Percentiles rank a stretch among this genome's conserved stretches.
These are phyloP conservation scores for Terfezia boudieri DNA, from an alignment of 495 filamentous ascomycete genomes.

Conservation along the genomic window DNA sequence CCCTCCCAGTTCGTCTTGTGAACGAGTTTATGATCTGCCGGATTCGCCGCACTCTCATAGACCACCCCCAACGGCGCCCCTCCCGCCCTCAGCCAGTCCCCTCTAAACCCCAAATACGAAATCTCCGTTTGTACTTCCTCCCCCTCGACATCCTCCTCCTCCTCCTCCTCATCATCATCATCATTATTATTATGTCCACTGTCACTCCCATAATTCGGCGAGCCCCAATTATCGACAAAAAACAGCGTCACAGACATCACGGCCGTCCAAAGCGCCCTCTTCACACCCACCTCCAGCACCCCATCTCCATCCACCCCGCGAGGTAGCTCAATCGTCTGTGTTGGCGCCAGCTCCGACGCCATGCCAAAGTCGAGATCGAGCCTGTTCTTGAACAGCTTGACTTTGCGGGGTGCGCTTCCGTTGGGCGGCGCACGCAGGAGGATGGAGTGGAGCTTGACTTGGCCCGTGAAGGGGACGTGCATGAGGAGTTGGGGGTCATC, in stretches of 20 bases:
- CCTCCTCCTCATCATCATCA: conserved; percentile 4
- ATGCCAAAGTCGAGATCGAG: conserved; percentile 65
- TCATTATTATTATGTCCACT: neutral
- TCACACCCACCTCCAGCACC: conserved; percentile 64
- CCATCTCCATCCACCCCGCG: conserved; percentile 36
- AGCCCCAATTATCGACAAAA: conserved; percentile 47
- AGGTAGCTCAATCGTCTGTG: conserved; percentile 50
- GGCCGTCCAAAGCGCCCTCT: conserved; percentile 69
- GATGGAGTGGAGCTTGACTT: conserved; percentile 76
- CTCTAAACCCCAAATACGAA: conserved; percentile 75
- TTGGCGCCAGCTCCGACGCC: conserved; percentile 44
- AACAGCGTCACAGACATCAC: conserved; percentile 59
- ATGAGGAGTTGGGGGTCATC: conserved; percentile 78
- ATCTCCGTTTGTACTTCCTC: conserved; percentile 60
- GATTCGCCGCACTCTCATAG: conserved; percentile 88
- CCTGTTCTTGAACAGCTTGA: conserved; percentile 68
- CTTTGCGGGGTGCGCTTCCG: conserved; percentile 48
- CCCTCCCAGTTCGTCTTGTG: conserved; percentile 12
- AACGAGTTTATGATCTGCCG: conserved; percentile 44
- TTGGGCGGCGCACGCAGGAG: conserved; percentile 56
- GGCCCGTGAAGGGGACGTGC: conserved; percentile 77
- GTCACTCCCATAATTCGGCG: neutral
- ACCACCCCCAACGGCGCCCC: conserved; percentile 63
- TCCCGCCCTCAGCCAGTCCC: conserved; percentile 68
- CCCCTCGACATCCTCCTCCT: conserved; percentile 33